phyloP scores from a whole-genome alignment of 768 basidiomycete species.

The Collybia nuda region DNA sequence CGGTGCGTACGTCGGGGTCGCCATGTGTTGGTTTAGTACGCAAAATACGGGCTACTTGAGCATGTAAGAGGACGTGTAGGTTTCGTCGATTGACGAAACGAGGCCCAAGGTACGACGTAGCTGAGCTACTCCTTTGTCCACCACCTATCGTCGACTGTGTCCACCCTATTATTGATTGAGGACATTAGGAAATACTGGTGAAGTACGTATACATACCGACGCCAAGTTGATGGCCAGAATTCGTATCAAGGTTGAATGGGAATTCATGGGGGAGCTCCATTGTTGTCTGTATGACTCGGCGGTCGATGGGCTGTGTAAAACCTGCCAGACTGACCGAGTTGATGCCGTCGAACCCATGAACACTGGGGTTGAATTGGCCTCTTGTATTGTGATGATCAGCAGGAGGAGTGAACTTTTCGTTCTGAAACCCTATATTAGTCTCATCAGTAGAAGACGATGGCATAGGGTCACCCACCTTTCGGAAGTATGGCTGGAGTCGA shows the following conservation, averaged over 20 bases:
- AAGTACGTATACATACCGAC: neutral
- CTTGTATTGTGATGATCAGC: slow-evolving; percentile 29
- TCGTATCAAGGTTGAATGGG: slow-evolving; percentile 18
- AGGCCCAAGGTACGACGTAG: slow-evolving; percentile 17
- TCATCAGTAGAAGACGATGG: neutral
- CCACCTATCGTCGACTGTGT: slow-evolving; percentile 9
- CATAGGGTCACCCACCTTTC: neutral
- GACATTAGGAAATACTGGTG: too few relatives aligned
- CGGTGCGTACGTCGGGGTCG: too few relatives aligned
- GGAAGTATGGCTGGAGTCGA: slow-evolving; percentile 21
- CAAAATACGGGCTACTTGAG: slow-evolving; percentile 10
- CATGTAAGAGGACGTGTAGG: slow-evolving; percentile 16
- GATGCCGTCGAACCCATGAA: slow-evolving; percentile 20
- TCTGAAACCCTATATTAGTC: too few relatives aligned
- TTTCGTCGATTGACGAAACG: slow-evolving; percentile 14
- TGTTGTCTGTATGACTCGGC: slow-evolving; percentile 14
- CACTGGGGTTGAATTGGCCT: slow-evolving; percentile 27
- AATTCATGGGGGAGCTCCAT: slow-evolving; percentile 12
- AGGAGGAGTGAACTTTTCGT: slow-evolving; percentile 25
- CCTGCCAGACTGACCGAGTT: slow-evolving; percentile 23
- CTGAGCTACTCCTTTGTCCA: slow-evolving; percentile 15
- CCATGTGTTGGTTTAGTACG: too few relatives aligned
- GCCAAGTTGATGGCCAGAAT: slow-evolving; percentile 16
- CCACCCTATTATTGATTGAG: too few relatives aligned
- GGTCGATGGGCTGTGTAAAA: slow-evolving; percentile 16